Evolutionary conservation across 441 rosid genomes (phyloP).

Genomic region (Jatropha podagrica): DNA sequence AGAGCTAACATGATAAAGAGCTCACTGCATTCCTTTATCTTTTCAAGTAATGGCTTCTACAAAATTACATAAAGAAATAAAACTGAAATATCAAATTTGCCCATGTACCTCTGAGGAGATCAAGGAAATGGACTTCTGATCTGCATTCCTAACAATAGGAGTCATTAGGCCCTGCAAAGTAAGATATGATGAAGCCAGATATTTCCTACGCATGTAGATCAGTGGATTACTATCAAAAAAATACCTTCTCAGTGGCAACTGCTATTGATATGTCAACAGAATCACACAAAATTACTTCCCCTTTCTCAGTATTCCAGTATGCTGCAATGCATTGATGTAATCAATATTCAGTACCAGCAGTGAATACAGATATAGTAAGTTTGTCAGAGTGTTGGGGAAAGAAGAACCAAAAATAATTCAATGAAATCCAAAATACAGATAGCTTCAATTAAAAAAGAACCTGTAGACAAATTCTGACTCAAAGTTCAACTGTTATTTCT

Average conservation of each 20-base stretch:
- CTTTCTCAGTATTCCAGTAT: conserved; percentile 80
- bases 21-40: not conserved
- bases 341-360: conserved; percentile 27
- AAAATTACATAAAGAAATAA: not conserved
- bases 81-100: conserved; percentile 10
- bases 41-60: not conserved
- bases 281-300: conserved; percentile 61
- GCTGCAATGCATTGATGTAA: conserved; percentile 50
- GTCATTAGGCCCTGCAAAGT: conserved; percentile 90
- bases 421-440: conserved; percentile 2
- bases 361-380: not conserved
- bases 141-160: conserved; percentile 88
- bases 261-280: conserved; percentile 93
- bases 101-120: conserved; percentile 77
- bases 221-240: conserved; percentile 20
- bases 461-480: too few relatives aligned
- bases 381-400: not conserved
- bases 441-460: not conserved
- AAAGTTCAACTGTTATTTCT: too few relatives aligned
- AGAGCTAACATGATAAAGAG: not conserved
- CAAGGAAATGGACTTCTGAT: conserved; percentile 86
- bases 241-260: conserved; percentile 97
- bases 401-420: not conserved
- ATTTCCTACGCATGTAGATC: conserved; percentile 15
- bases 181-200: conserved; percentile 30